A percentile compares a stretch with the other conserved stretches of the same genome.
phyloP scores from a whole-genome alignment of 2,329 filamentous ascomycete genomes.

The Grosmannia serpens region DNA sequence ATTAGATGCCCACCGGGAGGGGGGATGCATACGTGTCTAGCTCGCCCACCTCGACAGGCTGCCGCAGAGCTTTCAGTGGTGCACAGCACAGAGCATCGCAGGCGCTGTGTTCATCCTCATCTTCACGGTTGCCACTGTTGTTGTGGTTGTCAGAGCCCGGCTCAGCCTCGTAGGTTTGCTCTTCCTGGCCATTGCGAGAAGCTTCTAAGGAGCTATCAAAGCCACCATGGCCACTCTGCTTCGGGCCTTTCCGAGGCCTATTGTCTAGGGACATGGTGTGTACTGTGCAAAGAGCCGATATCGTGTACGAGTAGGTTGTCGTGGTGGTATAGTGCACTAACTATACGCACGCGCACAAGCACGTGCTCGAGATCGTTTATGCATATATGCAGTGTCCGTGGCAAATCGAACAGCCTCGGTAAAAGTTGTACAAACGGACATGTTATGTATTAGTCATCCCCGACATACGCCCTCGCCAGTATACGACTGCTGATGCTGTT shows the following conservation, averaged over 20 bases:
- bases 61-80: slow-evolving; percentile 24
- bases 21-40: slow-evolving; percentile 20
- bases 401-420: too few species aligned
- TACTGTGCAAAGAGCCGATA: background rate
- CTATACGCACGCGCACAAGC: background rate
- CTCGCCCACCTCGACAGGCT: slow-evolving; percentile 33
- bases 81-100: slow-evolving; percentile 17
- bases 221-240: background rate
- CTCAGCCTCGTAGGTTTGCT: background rate
- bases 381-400: too few species aligned
- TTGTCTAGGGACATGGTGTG: background rate
- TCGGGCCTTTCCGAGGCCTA: background rate
- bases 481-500: too few species aligned
- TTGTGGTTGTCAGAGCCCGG: background rate
- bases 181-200: background rate
- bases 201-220: background rate
- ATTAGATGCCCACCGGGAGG: background rate
- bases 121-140: background rate
- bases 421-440: too few species aligned
- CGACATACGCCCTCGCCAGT: too few species aligned
- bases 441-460: too few species aligned
- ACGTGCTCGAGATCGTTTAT: background rate
- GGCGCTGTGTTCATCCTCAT: background rate
- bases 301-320: background rate
- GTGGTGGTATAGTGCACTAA: background rate